A percentile compares a stretch with the other conserved stretches of the same genome.
These are phyloP conservation scores for Tetrapisispora iriomotensis DNA, from an alignment of 805 yeast species.

Conservation along the genomic window DNA sequence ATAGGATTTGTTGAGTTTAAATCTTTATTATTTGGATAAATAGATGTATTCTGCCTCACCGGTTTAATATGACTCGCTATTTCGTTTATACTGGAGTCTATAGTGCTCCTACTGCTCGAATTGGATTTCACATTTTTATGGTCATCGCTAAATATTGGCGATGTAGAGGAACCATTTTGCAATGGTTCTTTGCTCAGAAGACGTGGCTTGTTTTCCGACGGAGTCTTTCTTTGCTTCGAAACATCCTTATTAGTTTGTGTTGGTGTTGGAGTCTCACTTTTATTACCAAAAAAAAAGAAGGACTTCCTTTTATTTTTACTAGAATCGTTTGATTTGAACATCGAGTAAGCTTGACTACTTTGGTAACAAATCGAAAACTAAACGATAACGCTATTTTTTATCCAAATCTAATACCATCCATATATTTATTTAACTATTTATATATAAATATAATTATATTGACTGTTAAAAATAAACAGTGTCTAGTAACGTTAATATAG, in stretches of 20 bases:
- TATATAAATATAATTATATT: too few relatives aligned
- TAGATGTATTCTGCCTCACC: too few relatives aligned
- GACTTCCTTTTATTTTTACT: conserved; percentile 13
- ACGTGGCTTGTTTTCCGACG: background rate
- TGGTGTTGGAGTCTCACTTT: background rate
- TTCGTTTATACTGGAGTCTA: too few relatives aligned
- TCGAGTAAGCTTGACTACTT: background rate
- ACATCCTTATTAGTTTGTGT: conserved; percentile 1
- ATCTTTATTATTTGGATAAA: background rate
- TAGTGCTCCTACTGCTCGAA: background rate
- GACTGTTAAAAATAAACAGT: too few relatives aligned
- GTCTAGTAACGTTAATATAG: too few relatives aligned
- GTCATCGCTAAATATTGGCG: background rate
- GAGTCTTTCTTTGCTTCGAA: background rate
- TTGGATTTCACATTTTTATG: background rate
- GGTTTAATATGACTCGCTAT: too few relatives aligned
- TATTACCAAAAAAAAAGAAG: conserved; percentile 15
- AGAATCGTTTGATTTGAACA: conserved; percentile 9
- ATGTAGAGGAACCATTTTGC: background rate
- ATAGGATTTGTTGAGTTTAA: background rate
- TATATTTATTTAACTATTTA: too few relatives aligned
- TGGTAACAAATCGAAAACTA: too few relatives aligned
- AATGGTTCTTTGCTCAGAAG: background rate
- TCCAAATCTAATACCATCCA: too few relatives aligned
- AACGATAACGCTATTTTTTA: too few relatives aligned